Conservation (phyloP, 176 grass and related monocot genomes). For the Eremochloa ophiuroides region DNA sequence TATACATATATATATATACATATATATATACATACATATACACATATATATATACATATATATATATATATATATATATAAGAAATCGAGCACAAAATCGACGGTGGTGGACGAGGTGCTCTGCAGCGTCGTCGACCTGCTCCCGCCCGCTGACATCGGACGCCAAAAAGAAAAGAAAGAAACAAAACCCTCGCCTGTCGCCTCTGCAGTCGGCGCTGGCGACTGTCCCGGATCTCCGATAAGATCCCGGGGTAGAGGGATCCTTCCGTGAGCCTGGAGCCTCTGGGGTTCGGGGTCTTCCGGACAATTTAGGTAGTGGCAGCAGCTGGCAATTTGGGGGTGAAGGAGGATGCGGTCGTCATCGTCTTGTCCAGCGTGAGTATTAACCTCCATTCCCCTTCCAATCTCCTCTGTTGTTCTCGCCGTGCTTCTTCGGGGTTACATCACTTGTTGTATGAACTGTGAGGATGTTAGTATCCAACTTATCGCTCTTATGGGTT, state of each 20-base stretch:
- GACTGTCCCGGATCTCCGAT: background rate
- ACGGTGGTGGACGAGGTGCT: too few relatives aligned
- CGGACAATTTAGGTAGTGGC: background rate
- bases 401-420: background rate
- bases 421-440: background rate
- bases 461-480: background rate
- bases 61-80: too few relatives aligned
- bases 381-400: background rate
- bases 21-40: too few relatives aligned
- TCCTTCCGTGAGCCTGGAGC: background rate
- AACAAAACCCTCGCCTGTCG: conserved; percentile 13
- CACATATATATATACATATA: too few relatives aligned
- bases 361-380: conserved; percentile 50
- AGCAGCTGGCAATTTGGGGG: background rate
- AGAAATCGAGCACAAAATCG: too few relatives aligned
- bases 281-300: background rate
- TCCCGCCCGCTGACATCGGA: too few relatives aligned
- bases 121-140: too few relatives aligned
- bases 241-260: background rate
- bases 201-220: conserved; percentile 4
- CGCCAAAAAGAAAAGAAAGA: background rate
- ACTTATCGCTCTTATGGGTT: background rate
- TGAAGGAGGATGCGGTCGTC: conserved; percentile 37
- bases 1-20: too few relatives aligned
- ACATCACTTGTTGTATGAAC: background rate